Conservation (phyloP, 306 rosid genomes). For the Sicyos edulis region DNA sequence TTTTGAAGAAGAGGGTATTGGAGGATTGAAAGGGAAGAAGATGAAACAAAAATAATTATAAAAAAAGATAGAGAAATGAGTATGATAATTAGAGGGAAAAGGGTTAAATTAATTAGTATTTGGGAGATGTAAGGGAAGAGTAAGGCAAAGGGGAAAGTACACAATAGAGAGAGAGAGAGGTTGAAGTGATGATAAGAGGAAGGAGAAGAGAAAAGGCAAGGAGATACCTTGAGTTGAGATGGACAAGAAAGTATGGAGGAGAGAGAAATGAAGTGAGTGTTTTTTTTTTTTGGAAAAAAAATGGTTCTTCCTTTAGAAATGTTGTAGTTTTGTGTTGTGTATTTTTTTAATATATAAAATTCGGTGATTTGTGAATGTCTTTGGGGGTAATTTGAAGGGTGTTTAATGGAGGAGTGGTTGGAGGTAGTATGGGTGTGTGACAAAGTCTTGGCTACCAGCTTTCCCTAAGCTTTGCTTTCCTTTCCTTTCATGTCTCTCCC, state of each 20-base stretch:
- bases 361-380: not conserved
- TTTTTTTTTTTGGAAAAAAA: not conserved
- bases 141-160: slow-evolving; percentile 5
- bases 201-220: not conserved
- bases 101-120: not conserved
- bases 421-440: slow-evolving; percentile 18
- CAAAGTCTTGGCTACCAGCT: slow-evolving; percentile 11
- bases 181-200: not conserved
- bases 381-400: not conserved
- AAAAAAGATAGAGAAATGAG: not conserved
- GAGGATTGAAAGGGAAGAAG: not conserved
- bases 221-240: slow-evolving; percentile 17
- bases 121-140: not conserved
- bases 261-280: not conserved
- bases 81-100: not conserved
- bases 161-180: not conserved
- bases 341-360: not conserved
- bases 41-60: not conserved
- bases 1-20: not conserved
- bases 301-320: not conserved
- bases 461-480: no score
- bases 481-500: no score
- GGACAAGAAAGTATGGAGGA: slow-evolving; percentile 20
- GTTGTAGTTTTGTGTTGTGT: not conserved
- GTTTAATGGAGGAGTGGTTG: slow-evolving; percentile 19